phyloP scores from a whole-genome alignment of 352 stramenopile genomes.

The Aphanomyces cochlioides region DNA sequence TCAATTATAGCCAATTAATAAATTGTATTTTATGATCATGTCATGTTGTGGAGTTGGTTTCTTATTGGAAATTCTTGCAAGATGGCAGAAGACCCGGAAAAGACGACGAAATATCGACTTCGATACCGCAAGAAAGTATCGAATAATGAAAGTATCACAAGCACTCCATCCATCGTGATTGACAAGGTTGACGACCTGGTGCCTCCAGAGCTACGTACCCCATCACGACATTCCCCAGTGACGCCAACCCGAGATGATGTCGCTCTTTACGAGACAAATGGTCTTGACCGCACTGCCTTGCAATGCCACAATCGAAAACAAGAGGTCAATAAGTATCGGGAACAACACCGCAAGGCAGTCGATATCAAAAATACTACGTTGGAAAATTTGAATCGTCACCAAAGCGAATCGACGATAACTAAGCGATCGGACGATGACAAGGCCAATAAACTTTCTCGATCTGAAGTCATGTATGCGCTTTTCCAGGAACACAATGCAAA shows the following conservation, averaged over 20 bases:
- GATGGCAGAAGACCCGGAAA: neutral
- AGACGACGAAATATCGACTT: neutral
- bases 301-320: slow-evolving; percentile 4
- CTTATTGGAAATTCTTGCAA: slow-evolving; percentile 9
- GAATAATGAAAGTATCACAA: neutral
- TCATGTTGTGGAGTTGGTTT: neutral
- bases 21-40: neutral
- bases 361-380: neutral
- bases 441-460: slow-evolving; percentile 11
- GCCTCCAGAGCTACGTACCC: too few relatives aligned
- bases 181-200: too few relatives aligned
- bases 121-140: slow-evolving; percentile 15
- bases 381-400: neutral
- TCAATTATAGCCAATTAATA: neutral
- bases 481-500: slow-evolving; percentile 29
- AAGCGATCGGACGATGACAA: slow-evolving; percentile 21
- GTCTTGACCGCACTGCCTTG: too few relatives aligned
- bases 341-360: slow-evolving; percentile 1
- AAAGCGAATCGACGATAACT: neutral
- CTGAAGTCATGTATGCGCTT: slow-evolving; percentile 28
- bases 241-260: neutral
- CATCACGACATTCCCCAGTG: too few relatives aligned
- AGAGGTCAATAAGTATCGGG: slow-evolving; percentile 17
- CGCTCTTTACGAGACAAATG: too few relatives aligned
- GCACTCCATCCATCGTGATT: neutral